A percentile compares a stretch with the other conserved stretches of the same genome.
phyloP scores from a whole-genome alignment of 768 basidiomycete genomes.

The Termitomyces sp. region DNA sequence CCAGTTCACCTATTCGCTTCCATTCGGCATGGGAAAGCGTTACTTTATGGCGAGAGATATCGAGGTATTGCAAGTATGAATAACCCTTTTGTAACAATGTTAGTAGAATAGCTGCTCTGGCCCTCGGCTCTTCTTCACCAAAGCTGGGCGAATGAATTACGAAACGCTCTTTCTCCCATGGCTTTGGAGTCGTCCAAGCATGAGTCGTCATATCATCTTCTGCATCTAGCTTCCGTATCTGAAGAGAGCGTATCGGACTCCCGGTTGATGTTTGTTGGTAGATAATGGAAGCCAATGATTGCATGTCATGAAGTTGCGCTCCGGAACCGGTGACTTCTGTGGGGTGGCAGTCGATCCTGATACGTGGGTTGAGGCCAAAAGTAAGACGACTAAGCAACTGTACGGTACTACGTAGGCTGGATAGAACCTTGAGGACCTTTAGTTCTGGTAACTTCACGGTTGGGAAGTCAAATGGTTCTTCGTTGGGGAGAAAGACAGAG shows the following conservation, averaged over 20 bases:
- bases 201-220: not conserved
- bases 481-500: not conserved
- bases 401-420: not conserved
- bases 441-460: not conserved
- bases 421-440: not conserved
- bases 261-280: not conserved
- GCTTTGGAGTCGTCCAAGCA: not conserved
- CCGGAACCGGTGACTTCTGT: not conserved
- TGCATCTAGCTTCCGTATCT: not conserved
- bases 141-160: not conserved
- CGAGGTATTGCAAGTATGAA: not conserved
- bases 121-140: not conserved
- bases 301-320: not conserved
- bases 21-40: not conserved
- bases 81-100: not conserved
- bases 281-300: not conserved
- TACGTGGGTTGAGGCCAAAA: not conserved
- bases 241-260: not conserved
- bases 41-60: not conserved
- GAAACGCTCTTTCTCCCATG: not conserved
- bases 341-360: not conserved
- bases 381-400: not conserved
- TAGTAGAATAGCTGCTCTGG: not conserved
- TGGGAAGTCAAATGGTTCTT: not conserved
- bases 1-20: not conserved